These are phyloP conservation scores for Teratosphaeria nubilosa DNA, from an alignment of 2,329 filamentous ascomycete genomes.

Conservation along the genomic window DNA sequence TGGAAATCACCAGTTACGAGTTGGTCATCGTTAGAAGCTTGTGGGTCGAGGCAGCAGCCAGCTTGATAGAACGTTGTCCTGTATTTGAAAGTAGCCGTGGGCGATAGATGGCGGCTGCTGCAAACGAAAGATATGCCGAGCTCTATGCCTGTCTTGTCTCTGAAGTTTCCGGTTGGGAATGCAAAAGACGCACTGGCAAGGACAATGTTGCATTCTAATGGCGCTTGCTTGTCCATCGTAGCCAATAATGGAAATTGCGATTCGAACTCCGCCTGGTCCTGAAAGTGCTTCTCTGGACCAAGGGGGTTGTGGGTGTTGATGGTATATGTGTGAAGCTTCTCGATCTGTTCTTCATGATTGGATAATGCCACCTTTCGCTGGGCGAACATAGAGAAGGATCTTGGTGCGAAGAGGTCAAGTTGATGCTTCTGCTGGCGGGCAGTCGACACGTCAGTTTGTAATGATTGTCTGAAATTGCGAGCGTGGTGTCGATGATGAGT, in stretches of 20 bases:
- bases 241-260: conserved; percentile 23
- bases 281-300: conserved; percentile 23
- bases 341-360: conserved; percentile 12
- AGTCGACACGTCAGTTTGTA: conserved; percentile 1
- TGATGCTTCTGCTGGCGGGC: conserved; percentile 11
- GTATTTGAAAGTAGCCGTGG: conserved; percentile 12
- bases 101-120: conserved; percentile 13
- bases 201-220: conserved; percentile 27
- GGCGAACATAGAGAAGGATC: conserved; percentile 33
- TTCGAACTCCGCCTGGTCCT: conserved; percentile 23
- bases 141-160: conserved; percentile 22
- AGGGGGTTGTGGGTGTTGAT: conserved; percentile 22
- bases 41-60: conserved; percentile 5
- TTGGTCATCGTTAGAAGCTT: conserved; percentile 9
- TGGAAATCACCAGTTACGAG: conserved; percentile 8
- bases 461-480: conserved; percentile 2
- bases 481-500: neutral
- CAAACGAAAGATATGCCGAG: conserved; percentile 23
- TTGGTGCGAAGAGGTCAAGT: conserved; percentile 20
- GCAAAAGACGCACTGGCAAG: conserved; percentile 33
- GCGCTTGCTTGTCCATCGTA: conserved; percentile 13
- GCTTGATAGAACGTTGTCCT: conserved; percentile 18
- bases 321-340: conserved; percentile 31
- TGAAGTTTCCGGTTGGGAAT: conserved; percentile 29
- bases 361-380: conserved; percentile 18